phyloP scores from a whole-genome alignment of 768 basidiomycete species.

The Sporobolomyces roseus region DNA sequence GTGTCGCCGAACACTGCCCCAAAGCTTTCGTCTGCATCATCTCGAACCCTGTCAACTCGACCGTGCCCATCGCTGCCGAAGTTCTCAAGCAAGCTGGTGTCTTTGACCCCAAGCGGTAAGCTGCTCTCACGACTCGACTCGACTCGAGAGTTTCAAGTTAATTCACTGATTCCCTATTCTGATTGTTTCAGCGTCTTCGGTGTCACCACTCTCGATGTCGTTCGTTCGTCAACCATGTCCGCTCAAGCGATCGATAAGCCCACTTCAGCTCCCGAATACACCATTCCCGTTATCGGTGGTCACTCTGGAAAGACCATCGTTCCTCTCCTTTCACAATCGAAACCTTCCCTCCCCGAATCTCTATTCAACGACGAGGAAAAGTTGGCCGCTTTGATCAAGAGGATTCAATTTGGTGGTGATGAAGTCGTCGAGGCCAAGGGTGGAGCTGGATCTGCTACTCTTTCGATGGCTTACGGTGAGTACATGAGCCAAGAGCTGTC shows the following conservation, averaged over 20 bases:
- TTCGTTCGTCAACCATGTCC: slow-evolving; percentile 95
- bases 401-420: slow-evolving; percentile 93
- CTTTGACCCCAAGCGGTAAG: slow-evolving; percentile 84
- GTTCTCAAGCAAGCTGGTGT: slow-evolving; percentile 88
- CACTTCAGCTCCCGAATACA: slow-evolving; percentile 55
- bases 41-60: slow-evolving; percentile 99
- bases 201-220: slow-evolving; percentile 92
- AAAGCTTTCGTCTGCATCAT: slow-evolving; percentile 94
- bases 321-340: slow-evolving; percentile 85
- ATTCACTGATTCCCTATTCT: background rate
- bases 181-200: slow-evolving; percentile 72
- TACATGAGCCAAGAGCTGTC: background rate
- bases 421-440: slow-evolving; percentile 99
- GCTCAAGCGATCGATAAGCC: slow-evolving; percentile 65
- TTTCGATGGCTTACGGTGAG: slow-evolving; percentile 50
- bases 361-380: slow-evolving; percentile 47
- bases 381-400: slow-evolving; percentile 65
- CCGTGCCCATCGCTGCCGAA: slow-evolving; percentile 93
- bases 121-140: background rate
- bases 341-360: slow-evolving; percentile 63
- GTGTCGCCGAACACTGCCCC: slow-evolving; percentile 74
- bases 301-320: slow-evolving; percentile 93
- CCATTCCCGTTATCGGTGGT: slow-evolving; percentile 87
- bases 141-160: background rate
- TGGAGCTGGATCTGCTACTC: slow-evolving; percentile 86